These are phyloP conservation scores for Colletotrichum agaves DNA, from an alignment of 2,329 filamentous ascomycete species.

Conservation along the genomic window DNA sequence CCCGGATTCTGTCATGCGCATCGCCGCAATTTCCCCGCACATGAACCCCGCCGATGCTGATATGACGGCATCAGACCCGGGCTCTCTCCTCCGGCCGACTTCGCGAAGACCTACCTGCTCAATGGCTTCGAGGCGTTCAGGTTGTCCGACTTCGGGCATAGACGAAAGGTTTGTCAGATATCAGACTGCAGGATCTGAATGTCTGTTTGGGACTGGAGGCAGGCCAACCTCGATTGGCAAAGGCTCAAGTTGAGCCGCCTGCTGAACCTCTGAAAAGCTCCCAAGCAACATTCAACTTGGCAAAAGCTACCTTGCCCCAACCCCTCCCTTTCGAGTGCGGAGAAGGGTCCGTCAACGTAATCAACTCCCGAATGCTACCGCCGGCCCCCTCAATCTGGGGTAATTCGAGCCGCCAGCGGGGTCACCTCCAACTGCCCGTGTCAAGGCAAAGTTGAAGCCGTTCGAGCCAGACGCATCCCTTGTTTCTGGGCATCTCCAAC, in stretches of 20 bases:
- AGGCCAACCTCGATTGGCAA: background rate
- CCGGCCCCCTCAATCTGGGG: conserved; percentile 17
- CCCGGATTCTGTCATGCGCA: conserved; percentile 17
- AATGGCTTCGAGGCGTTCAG: background rate
- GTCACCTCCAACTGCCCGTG: background rate
- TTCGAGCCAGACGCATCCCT: background rate
- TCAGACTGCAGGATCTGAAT: background rate
- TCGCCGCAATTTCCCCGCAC: conserved; percentile 22
- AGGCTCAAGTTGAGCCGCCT: background rate
- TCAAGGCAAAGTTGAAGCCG: conserved; percentile 12
- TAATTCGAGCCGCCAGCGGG: conserved; percentile 33
- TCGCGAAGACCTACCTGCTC: background rate
- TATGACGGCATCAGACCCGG: no score
- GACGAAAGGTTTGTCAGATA: background rate
- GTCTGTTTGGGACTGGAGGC: background rate
- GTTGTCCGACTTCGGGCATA: background rate
- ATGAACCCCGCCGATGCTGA: conserved; percentile 2
- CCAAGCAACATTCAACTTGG: background rate
- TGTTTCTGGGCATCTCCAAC: background rate
- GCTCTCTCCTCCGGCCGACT: background rate
- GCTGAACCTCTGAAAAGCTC: background rate
- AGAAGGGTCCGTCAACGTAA: conserved; percentile 10
- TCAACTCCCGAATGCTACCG: background rate
- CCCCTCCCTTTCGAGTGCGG: conserved; percentile 25
- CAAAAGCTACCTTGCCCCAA: background rate